Evolutionary conservation across 768 basidiomycete species (phyloP), one percentile per base, ranked within the genome.

Genomic region (Pisolithus orientalis): DNA sequence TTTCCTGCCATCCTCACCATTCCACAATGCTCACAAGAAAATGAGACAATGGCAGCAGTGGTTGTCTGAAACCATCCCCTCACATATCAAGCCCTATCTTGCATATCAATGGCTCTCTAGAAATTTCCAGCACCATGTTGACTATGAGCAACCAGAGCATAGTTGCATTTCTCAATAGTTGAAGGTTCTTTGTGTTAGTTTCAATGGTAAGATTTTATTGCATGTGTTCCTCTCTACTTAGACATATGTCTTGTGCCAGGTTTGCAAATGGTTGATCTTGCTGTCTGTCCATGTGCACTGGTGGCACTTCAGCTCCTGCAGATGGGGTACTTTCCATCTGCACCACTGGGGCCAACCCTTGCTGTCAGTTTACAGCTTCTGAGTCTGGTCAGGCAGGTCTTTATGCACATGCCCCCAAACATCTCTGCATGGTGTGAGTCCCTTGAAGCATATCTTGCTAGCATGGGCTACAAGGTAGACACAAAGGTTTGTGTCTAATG

Each of bases 321-420:
- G 38, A 29, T n/a, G 2, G 65, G 62, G 1, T 53, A 60, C 17
- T 68, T 70, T 46, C 61, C 68, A 13, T 65, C 59, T 37, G 54
- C 66, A 6, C 70, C 70, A 0, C 16, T 60, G 5, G 49, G 42
- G 0, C 71, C 70, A 5, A 61, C 63, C 13, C 53, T 72, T 3
- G 70, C 66, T 7, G 61, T 72, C 1, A 65, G 70, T 47, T 25
- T 71, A n/a, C 53, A 52, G 31, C 55, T 71, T 28, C 50, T 72
- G 11, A 58, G 65, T 32, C 69, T 71, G 1, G 62, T 63, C 0
- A 28, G 43, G 38, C 38, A 54, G 7, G 53, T 71, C 0, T 71
- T 67, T 53, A 42, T 67, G 27, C 53, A 49, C 25, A 51, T 59
- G 5, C 52, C 65, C 8, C 69, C 61, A 5, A 68, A 70, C 43